phyloP scores from a whole-genome alignment of 257 asterid genomes.

The Gentiana straminea region DNA sequence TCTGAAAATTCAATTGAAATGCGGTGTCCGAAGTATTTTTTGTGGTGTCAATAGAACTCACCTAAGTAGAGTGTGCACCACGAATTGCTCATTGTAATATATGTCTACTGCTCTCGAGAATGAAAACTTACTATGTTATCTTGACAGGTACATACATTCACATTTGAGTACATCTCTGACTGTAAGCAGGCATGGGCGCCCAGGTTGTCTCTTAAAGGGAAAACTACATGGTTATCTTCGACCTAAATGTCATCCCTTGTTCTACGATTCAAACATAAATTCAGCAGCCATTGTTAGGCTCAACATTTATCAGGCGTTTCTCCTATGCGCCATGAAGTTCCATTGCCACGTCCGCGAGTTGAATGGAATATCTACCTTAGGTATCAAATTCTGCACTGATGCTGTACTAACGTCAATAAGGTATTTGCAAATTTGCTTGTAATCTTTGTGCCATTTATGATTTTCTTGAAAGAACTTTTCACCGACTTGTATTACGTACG shows the following conservation, averaged over 20 bases:
- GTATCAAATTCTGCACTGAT: conserved; percentile 26
- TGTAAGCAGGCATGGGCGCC: conserved; percentile 43
- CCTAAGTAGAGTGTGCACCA: too few relatives aligned
- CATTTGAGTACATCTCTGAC: conserved; percentile 68
- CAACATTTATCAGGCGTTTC: conserved; percentile 70
- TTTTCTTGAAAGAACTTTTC: neutral
- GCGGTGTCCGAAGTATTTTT: too few relatives aligned
- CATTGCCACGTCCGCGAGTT: conserved; percentile 38
- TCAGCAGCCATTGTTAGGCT: conserved; percentile 70
- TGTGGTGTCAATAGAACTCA: too few relatives aligned
- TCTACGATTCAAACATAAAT: conserved; percentile 75
- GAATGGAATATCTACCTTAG: conserved; percentile 34
- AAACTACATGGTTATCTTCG: conserved; percentile 50
- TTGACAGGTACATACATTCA: conserved; percentile 48
- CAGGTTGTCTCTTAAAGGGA: conserved; percentile 33
- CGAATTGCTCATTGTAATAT: too few relatives aligned
- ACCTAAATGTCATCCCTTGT: conserved; percentile 79
- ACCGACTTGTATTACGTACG: neutral
- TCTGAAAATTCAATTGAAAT: too few relatives aligned
- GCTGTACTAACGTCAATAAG: conserved; percentile 47
- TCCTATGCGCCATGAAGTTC: conserved; percentile 85
- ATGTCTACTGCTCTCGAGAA: too few relatives aligned
- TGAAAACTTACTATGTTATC: neutral
- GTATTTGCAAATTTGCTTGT: conserved; percentile 20
- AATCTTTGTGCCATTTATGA: neutral